Evolutionary conservation across 805 yeast genomes (phyloP), one percentile per base, ranked within the genome.

Genomic region (Barnettozyma populi): DNA sequence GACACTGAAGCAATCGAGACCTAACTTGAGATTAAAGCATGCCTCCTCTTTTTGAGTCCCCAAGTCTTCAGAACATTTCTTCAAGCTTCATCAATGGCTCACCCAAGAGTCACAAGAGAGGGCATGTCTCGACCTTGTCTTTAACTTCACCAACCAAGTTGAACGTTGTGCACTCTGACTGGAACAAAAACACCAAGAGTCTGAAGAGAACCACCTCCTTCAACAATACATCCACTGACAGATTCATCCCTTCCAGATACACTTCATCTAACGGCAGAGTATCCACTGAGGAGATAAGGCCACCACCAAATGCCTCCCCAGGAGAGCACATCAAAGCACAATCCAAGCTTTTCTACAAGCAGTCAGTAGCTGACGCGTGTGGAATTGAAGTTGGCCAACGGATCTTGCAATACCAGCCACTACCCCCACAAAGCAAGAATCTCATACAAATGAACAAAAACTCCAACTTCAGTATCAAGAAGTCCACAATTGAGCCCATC

Each of bases 321-420:
- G 63, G 69, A 2, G 66, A 70, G 34, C 77, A 68, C 56, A 60
- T 69, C 21, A 67, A 65, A 49, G 75, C 72, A 1, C 76, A 67
- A 51, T 70, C 74, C 7, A 68, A 68, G 45, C 57, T 64, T 38
- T 70, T 70, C 7, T 88, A 87, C 60, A 84, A 85, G 63, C 79
- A 80, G 57, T 83, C 88, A 24, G 96, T 92, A 2, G 98, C 97
- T 0, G 86, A 86, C 61, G 98, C 97, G 0, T 92, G 97, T 64
- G 98, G 99, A 0, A 72, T 90, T 43, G 84, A 86, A 49, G 78
- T 86, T 59, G 84, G 88, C 52, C 84, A 87, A 52, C 73, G 96
- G 53, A 87, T 94, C 35, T 69, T 92, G 49, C 90, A 88, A 57
- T 92, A 86, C 66, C 84, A 87, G 63, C 95, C 94, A n/a, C 68